Evolutionary conservation across 768 basidiomycete genomes (phyloP), one percentile per base, ranked within the genome.

Genomic region (Infundibulicybe gibba): DNA sequence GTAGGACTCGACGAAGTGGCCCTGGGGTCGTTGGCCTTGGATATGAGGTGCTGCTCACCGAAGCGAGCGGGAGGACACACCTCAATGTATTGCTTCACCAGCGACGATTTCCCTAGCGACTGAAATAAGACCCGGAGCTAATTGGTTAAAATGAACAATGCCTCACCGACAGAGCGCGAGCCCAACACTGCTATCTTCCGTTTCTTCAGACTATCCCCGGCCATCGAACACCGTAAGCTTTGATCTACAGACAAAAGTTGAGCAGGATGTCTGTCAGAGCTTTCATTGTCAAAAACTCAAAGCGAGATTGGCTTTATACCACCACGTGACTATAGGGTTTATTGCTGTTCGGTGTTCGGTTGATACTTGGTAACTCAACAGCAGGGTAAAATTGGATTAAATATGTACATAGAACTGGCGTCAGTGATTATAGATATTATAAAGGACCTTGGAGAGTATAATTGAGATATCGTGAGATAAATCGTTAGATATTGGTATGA

Each of bases 1-100:
- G 73, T 97, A 97, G 6, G 85, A 76, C 50, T 95, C 94, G 64
- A 87, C 78, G 61, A 97, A 98, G 57, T 87, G 81, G 56, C 88
- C 86, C 69, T 74, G 43, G n/a, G 21, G 48, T 49, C 33, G 51
- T 19, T 17, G 20, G 21, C 25, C 13, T 44, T 50, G 44, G 30
- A 43, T 32, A 19, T 11, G 15, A 16, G 21, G 12, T 32, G 35
- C 1, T 47, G 40, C 20, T 17, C 17, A 49, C 15, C 20, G 32
- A 16, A 9, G 32, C 32, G n/a, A 41, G 25, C 13, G 9, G n/a
- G 11, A 14, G 21, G 32, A 49, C 51, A 35, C 45, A 70, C 72
- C 60, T 97, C 89, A 68, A 94, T 87, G 69, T 91, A 97, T 67
- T 94, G 90, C 58, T 93, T 79, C 54, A 95, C 87, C 50, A 98